Conservation (phyloP, 352 stramenopile genomes). For the Globisporangium irregulare region DNA sequence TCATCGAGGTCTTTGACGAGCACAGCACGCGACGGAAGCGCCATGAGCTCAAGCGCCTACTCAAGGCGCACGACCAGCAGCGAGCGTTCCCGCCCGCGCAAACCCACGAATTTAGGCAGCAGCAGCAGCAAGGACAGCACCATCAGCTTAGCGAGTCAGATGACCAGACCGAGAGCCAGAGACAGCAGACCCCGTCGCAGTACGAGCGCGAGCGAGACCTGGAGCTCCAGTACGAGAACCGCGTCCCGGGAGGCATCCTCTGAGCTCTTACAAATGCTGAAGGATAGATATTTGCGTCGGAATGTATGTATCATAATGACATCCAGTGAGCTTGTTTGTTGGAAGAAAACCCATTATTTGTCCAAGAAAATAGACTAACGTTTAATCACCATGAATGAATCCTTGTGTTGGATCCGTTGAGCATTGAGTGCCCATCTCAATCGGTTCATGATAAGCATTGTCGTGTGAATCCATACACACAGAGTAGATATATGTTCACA, state of each 20-base stretch:
- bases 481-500: background rate
- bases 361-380: slow-evolving; percentile 3
- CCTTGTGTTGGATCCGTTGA: background rate
- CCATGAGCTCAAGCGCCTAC: slow-evolving; percentile 52
- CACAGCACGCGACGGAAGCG: slow-evolving; percentile 52
- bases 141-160: background rate
- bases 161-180: slow-evolving; percentile 14
- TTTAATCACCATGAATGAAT: background rate
- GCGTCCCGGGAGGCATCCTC: slow-evolving; percentile 33
- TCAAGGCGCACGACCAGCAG: slow-evolving; percentile 39
- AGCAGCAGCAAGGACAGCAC: background rate
- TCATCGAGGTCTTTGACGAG: slow-evolving; percentile 74
- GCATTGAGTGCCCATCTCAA: background rate
- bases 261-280: slow-evolving; percentile 15
- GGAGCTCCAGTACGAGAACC: slow-evolving; percentile 13
- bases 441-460: background rate
- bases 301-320: background rate
- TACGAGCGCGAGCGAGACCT: slow-evolving; percentile 21
- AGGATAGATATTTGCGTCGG: background rate
- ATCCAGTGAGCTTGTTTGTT: background rate
- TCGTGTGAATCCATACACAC: background rate
- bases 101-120: background rate
- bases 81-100: slow-evolving; percentile 1
- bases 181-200: slow-evolving; percentile 23
- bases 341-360: background rate